phyloP scores from a whole-genome alignment of 2,329 filamentous ascomycete genomes.

The Xylariales sp. region DNA sequence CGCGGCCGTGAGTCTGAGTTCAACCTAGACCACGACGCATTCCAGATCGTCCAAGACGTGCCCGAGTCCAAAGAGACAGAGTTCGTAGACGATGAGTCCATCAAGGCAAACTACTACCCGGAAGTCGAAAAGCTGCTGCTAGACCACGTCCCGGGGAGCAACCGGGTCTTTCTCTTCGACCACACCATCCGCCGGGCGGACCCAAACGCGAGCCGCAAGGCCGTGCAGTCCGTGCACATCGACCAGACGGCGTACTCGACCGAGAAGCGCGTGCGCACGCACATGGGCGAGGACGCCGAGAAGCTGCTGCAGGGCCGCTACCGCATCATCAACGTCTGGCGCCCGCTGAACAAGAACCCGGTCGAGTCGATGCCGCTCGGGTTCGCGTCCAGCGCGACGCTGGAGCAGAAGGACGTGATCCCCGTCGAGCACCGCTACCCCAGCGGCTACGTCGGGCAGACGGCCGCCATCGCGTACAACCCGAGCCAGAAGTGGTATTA shows the following conservation, averaged over 20 bases:
- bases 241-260: slow-evolving; percentile 81
- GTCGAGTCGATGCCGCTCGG: slow-evolving; percentile 76
- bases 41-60: slow-evolving; percentile 71
- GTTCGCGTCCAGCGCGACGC: slow-evolving; percentile 72
- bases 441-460: slow-evolving; percentile 75
- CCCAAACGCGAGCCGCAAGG: slow-evolving; percentile 69
- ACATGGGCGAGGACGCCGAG: slow-evolving; percentile 65
- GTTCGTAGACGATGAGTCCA: slow-evolving; percentile 76
- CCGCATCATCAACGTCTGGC: slow-evolving; percentile 90
- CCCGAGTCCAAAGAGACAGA: slow-evolving; percentile 66
- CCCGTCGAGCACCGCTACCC: slow-evolving; percentile 80
- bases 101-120: slow-evolving; percentile 82
- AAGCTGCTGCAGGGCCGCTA: slow-evolving; percentile 78
- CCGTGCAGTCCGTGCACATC: slow-evolving; percentile 81
- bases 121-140: slow-evolving; percentile 81
- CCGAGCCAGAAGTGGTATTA: slow-evolving; percentile 79
- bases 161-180: slow-evolving; percentile 81
- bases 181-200: slow-evolving; percentile 82
- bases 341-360: slow-evolving; percentile 68
- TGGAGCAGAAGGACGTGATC: slow-evolving; percentile 73
- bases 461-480: slow-evolving; percentile 73
- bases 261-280: slow-evolving; percentile 72
- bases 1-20: slow-evolving; percentile 76
- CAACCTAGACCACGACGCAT: slow-evolving; percentile 78
- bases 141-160: slow-evolving; percentile 72